Evolutionary conservation across 2,329 filamentous ascomycete genomes (phyloP).

Genomic region (Metarhizium sp.): DNA sequence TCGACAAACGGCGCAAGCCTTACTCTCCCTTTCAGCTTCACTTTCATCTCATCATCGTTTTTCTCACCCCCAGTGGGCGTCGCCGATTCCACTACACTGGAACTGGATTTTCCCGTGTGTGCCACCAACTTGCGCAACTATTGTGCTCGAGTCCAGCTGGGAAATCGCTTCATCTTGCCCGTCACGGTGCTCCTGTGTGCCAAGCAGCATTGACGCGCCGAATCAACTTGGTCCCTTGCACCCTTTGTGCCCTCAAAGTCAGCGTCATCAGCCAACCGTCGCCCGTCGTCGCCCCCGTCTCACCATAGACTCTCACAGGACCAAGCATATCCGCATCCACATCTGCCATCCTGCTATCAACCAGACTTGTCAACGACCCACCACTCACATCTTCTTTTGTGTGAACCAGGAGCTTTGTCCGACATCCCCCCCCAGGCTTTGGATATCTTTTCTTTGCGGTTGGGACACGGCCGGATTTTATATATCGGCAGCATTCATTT

Average conservation of each 20-base stretch:
- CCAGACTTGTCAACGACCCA: background rate
- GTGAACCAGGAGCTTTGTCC: background rate
- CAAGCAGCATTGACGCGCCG: background rate
- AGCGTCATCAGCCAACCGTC: background rate
- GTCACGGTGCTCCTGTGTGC: background rate
- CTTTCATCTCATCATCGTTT: slow-evolving; percentile 3
- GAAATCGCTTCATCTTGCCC: background rate
- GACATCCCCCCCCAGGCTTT: background rate
- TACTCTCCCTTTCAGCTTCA: background rate
- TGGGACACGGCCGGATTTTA: background rate
- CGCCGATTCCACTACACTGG: slow-evolving; percentile 1
- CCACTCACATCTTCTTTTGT: background rate
- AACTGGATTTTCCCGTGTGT: slow-evolving; percentile 11
- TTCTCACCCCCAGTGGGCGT: slow-evolving; percentile 1
- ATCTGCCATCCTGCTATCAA: background rate
- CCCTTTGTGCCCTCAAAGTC: background rate
- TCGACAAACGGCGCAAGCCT: too few species aligned
- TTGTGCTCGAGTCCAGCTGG: background rate
- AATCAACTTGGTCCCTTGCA: background rate
- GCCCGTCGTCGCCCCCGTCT: background rate
- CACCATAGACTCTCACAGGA: too few species aligned
- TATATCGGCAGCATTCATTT: background rate
- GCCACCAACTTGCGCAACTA: background rate
- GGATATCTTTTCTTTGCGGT: background rate
- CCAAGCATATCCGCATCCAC: background rate